Percentiles rank a stretch among this genome's conserved stretches.
Conservation (phyloP, 2,329 filamentous ascomycete genomes). For the Arachnomyces sp. region DNA sequence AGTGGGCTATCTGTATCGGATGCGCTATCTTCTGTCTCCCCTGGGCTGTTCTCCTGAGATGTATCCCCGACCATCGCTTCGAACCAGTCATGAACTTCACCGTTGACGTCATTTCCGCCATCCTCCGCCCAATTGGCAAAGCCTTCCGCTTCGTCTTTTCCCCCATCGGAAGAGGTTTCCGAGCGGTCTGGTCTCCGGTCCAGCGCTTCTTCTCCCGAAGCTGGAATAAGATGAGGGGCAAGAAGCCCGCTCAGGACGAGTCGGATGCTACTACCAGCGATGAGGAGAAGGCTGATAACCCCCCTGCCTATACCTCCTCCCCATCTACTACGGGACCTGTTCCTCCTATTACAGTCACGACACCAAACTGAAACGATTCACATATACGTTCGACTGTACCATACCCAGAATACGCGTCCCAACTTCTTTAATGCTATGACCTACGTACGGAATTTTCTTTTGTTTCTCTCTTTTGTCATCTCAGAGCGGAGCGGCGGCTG, state of each 20-base stretch:
- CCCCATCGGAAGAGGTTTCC: conserved; percentile 21
- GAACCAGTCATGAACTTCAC: conserved; percentile 41
- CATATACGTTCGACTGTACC: too few relatives aligned
- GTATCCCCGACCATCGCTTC: conserved; percentile 63
- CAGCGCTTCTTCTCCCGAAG: conserved; percentile 19
- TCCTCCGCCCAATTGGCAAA: conserved; percentile 36
- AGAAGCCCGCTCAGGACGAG: neutral
- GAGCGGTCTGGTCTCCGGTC: conserved; percentile 15
- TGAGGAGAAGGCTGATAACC: conserved; percentile 6
- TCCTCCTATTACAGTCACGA: conserved; percentile 34
- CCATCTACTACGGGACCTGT: conserved; percentile 16
- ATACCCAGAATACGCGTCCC: too few relatives aligned
- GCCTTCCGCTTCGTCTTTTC: conserved; percentile 21
- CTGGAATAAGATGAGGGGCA: conserved; percentile 7
- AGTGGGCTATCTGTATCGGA: conserved; percentile 83
- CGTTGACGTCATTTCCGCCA: conserved; percentile 44
- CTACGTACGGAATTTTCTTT: too few relatives aligned
- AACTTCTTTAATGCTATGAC: too few relatives aligned
- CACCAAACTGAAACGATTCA: conserved; percentile 18
- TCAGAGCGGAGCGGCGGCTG: too few relatives aligned
- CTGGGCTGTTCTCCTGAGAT: conserved; percentile 69
- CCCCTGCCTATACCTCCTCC: conserved; percentile 15
- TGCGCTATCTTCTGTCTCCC: conserved; percentile 80
- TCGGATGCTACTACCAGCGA: neutral
- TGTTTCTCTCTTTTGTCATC: too few relatives aligned